Evolutionary conservation across 2,329 filamentous ascomycete species (phyloP).

Genomic region (Hypoxylon sp.): DNA sequence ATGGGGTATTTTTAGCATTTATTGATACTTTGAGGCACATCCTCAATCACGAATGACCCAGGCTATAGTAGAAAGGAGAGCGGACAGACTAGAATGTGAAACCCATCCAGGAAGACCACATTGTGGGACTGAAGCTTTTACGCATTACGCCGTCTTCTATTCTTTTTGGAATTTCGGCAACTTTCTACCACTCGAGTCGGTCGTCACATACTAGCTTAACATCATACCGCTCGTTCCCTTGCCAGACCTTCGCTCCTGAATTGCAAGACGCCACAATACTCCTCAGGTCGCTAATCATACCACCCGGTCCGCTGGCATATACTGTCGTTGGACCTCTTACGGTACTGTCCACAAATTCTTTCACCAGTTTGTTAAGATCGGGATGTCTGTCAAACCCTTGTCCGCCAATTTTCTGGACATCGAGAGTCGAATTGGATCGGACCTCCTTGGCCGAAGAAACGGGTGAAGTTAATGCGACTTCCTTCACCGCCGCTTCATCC

Average conservation of each 20-base stretch:
- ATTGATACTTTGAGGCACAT: too few relatives aligned
- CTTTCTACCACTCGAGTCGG: slow-evolving; percentile 64
- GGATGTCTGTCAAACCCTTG: slow-evolving; percentile 56
- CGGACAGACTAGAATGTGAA: too few relatives aligned
- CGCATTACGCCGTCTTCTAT: slow-evolving; percentile 20
- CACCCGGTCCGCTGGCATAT: slow-evolving; percentile 70
- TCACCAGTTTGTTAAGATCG: slow-evolving; percentile 61
- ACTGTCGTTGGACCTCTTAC: slow-evolving; percentile 65
- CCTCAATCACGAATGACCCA: too few relatives aligned
- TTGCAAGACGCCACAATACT: slow-evolving; percentile 66
- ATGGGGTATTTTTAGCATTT: neutral
- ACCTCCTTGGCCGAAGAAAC: slow-evolving; percentile 38
- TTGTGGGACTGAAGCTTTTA: neutral
- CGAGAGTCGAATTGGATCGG: slow-evolving; percentile 48
- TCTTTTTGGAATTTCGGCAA: slow-evolving; percentile 3
- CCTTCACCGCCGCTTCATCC: slow-evolving; percentile 45
- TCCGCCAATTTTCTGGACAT: slow-evolving; percentile 50
- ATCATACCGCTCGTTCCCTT: slow-evolving; percentile 66
- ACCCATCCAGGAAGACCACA: neutral
- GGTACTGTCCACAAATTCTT: slow-evolving; percentile 62
- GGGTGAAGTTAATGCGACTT: slow-evolving; percentile 45
- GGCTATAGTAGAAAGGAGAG: too few relatives aligned
- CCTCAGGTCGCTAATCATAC: slow-evolving; percentile 71
- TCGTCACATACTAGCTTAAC: slow-evolving; percentile 71
- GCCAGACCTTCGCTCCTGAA: slow-evolving; percentile 66